Base-by-base conservation (phyloP, 345 rosid genomes). In the Pugionium dolabratum region DNA sequence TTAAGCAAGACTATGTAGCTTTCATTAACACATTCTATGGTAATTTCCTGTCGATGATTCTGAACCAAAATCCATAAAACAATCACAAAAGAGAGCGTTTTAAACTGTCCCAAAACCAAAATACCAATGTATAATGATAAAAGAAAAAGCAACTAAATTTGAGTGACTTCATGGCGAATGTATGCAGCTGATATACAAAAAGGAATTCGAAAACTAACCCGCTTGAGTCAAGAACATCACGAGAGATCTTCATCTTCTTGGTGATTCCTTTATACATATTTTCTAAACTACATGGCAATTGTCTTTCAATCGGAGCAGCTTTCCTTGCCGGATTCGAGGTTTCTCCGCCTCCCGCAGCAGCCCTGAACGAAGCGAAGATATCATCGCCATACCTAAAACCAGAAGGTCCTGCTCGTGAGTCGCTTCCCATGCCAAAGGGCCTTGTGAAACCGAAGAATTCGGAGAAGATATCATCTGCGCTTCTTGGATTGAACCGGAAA, bases 171-270 rank as follows among this genome's bases (percentile, higher is more conserved):
- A 51, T 9, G 40, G 18, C 18, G 18, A 18, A 18, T 18, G 18
- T 18, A 18, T 18, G 18, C 18, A 18, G 18, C 18, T 18, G 18
- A 18, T 18, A 18, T 9, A 48, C 40, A 37, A 25, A 27, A 26
- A 4, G 6, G 4, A 44, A 46, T 9, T 28, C 1, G 44, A 7
- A 51, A 63, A 40, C 89, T 72, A 70, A 88, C 97, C 96, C 94
- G 40, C 75, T 78, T 0, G 78, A 76, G 78, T 91, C 94, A 1
- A 80, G 78, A 10, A 85, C 86, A 59, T 84, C 89, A 53, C 97
- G 84, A 9, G 96, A 86, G 71, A 91, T 91, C 80, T 85, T 88
- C 94, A 91, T 83, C 86, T 88, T 91, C 75, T 85, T 91, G 2
- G 88, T 76, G 9, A 78, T 67, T 2, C 97, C 96, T 52, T 80